A percentile compares a stretch with the other conserved stretches of the same genome.
These are phyloP conservation scores for Epichloe hybrida DNA, from an alignment of 2,329 filamentous ascomycete genomes.

Conservation along the genomic window DNA sequence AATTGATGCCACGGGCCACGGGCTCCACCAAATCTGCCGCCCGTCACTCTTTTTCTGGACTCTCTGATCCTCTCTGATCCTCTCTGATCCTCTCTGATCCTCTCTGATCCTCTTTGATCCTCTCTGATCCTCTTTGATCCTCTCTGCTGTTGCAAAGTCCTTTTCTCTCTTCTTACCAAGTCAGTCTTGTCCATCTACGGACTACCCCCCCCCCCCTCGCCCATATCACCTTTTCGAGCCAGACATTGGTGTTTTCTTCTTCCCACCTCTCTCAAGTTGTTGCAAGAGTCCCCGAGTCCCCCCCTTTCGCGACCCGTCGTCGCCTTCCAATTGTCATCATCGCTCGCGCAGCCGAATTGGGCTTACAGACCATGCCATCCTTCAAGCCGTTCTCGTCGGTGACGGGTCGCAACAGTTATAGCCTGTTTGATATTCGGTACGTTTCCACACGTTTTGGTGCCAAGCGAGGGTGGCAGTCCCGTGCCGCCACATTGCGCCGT, in stretches of 20 bases:
- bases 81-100: background rate
- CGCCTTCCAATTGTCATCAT: background rate
- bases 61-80: no score
- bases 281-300: background rate
- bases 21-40: conserved; percentile 3
- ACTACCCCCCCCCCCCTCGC: background rate
- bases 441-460: conserved; percentile 11
- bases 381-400: conserved; percentile 43
- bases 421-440: conserved; percentile 46
- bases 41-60: background rate
- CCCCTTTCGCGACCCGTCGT: background rate
- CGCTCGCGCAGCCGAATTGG: background rate
- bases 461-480: background rate
- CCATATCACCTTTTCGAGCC: background rate
- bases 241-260: background rate
- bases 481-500: background rate
- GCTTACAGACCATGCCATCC: conserved; percentile 33
- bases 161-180: background rate
- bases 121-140: background rate
- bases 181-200: background rate
- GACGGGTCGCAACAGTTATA: conserved; percentile 35
- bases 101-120: background rate
- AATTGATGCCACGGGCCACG: conserved; percentile 1
- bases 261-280: background rate
- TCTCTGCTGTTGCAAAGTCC: background rate